Evolutionary conservation across 2,329 filamentous ascomycete genomes (phyloP).

Genomic region (Epichloe sibirici): DNA sequence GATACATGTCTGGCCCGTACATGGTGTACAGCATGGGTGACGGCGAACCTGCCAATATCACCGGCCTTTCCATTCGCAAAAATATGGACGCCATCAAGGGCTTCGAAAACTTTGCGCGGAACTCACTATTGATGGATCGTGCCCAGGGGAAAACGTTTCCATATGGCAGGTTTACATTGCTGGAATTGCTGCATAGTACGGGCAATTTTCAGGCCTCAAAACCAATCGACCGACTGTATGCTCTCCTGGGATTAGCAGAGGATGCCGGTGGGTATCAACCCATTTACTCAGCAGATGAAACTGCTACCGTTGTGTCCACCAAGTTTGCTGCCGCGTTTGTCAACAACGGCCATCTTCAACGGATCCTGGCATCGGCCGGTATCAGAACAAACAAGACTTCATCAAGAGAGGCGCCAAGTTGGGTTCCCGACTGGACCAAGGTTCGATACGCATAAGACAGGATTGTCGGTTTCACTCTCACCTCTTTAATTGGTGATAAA

Average conservation of each 20-base stretch:
- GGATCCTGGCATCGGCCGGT: slow-evolving; percentile 4
- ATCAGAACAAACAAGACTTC: not conserved
- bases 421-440: slow-evolving; percentile 7
- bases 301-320: slow-evolving; percentile 1
- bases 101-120: not conserved
- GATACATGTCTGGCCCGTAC: slow-evolving; percentile 6
- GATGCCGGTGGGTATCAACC: slow-evolving; percentile 3
- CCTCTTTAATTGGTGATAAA: not conserved
- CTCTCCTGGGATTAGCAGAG: slow-evolving; percentile 6
- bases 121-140: not conserved
- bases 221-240: slow-evolving; percentile 3
- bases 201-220: slow-evolving; percentile 5
- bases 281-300: slow-evolving; percentile 5
- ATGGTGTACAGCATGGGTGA: slow-evolving; percentile 4
- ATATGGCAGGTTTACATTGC: not conserved
- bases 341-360: slow-evolving; percentile 1
- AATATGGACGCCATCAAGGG: slow-evolving; percentile 3
- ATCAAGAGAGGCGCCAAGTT: slow-evolving; percentile 1
- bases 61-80: slow-evolving; percentile 4
- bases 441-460: slow-evolving; percentile 3
- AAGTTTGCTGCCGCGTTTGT: slow-evolving; percentile 6
- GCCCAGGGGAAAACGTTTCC: slow-evolving; percentile 4
- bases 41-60: not conserved
- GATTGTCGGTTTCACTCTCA: not conserved
- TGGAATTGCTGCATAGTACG: slow-evolving; percentile 3